Base-by-base conservation (phyloP, 73 alveolate species). In the Tetrahymena borealis region DNA sequence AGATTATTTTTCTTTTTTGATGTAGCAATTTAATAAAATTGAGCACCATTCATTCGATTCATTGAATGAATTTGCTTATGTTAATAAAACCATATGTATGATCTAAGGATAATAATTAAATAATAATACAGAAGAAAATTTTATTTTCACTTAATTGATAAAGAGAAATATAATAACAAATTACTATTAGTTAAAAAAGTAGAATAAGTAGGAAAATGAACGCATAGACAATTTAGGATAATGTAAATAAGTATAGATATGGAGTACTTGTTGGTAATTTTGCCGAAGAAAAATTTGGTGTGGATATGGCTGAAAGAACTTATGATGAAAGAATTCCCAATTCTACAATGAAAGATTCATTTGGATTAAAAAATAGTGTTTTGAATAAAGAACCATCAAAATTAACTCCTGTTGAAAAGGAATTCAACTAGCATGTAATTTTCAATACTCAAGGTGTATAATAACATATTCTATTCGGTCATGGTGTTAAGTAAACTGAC, bases 261-360 rank as follows among this genome's bases (percentile, higher is more conserved):
- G 95, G 95, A 39, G 95, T 93, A 28, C 90, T 79, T n/a, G 39
- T 93, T 33, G 95, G 95, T 15, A 93, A 93, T 39, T 93, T 79
- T 39, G 91, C 90, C 41, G 95, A 93, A 90, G 95, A 93, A 40
- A 93, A 79, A 31, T 93, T 93, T 93, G 95, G 95, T 32, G 15
- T 79, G 91, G 95, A 93, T 93, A 85, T 92, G 95, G 90, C 42
- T 39, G 37, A 92, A 36, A 91, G 90, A 92, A 18, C 36, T 32
- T 13, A n/a, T 7, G 38, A 31, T 4, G 79, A 93, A 79, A 40
- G 91, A 90, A 39, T 93, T 7, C 95, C 95, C 20, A 39, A 39
- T 24, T 78, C 93, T 78, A 93, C 95, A 85, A 93, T 85, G 93
- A 93, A 93, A 42, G 95, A 85, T 93, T 40, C 93, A 12, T 93